Evolutionary conservation across 2,329 filamentous ascomycete species (phyloP), one percentile per base, ranked within the genome.

Genomic region (Fusarium chaquense): DNA sequence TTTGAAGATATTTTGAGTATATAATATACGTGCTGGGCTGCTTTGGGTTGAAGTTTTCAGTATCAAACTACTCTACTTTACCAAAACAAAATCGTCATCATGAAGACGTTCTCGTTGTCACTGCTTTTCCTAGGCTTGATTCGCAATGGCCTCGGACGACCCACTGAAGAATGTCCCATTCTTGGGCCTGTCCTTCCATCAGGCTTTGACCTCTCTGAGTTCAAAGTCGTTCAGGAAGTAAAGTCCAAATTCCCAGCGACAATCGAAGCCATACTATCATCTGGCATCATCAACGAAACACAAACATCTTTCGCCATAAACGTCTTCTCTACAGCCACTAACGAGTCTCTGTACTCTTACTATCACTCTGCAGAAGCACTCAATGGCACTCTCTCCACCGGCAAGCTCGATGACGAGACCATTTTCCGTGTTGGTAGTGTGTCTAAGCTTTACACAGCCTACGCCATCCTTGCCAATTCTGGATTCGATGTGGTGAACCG

Each of bases 261-360:
- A 0, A 43, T 75, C 1, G 62, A 75, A 8, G 43, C 52, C 0
- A 26, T 68, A 2, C 72, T 75, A 7, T 30, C 44, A 0, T 15
- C 44, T 0, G 45, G 32, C 3, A 7, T 6, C 1, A 33, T 75
- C 15, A 69, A 75, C 62, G 24, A 58, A 3, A 71, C 69, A 4
- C 62, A 72, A 16, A 52, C 65, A 0, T 53, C 70, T 15, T 75
- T 75, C 7, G 43, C 69, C 15, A 46, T 76, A 1, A 75, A 76
- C 13, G 75, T 76, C 24, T 76, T 76, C 33, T 76, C 73, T 0
- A 65, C 75, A 0, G 61, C 63, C 0, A 76, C 75, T 0, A 76
- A 76, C 7, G 38, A 50, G 3, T 76, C 72, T 6, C 22, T 76
- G 5, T 76, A 72, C 18, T 75, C 50, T 22, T 69, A 75, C 35